Conservation (phyloP, 352 stramenopile species). For the Globisporangium nunn region DNA sequence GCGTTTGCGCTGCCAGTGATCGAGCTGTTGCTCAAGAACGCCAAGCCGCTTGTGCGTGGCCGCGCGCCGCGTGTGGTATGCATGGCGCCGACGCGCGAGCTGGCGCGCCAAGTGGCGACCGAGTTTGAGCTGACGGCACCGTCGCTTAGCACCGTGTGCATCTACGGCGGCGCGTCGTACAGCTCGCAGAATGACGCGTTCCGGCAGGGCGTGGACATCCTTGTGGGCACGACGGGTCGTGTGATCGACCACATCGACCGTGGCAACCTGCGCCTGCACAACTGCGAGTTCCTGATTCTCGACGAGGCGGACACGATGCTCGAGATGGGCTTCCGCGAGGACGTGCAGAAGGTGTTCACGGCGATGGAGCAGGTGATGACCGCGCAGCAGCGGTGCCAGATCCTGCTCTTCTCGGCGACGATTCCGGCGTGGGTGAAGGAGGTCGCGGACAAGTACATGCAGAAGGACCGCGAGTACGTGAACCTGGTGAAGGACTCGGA, state of each 20-base stretch:
- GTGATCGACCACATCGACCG: constrained; percentile 92
- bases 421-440: constrained; percentile 91
- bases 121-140: constrained; percentile 85
- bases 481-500: constrained; percentile 91
- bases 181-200: constrained; percentile 86
- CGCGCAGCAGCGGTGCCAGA: constrained; percentile 58
- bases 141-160: constrained; percentile 79
- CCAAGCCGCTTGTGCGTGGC: constrained; percentile 57
- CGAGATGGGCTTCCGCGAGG: constrained; percentile 94
- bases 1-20: constrained; percentile 96
- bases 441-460: constrained; percentile 89
- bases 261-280: constrained; percentile 82
- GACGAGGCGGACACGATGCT: constrained; percentile 95
- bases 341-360: constrained; percentile 91
- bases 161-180: constrained; percentile 92
- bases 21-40: constrained; percentile 86
- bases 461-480: constrained; percentile 81
- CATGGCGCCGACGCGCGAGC: constrained; percentile 96
- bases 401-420: constrained; percentile 92
- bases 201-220: constrained; percentile 85
- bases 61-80: constrained; percentile 90
- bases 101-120: constrained; percentile 94
- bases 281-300: constrained; percentile 89
- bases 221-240: constrained; percentile 90
- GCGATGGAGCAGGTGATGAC: constrained; percentile 71